These are phyloP conservation scores for Coniochaeta hoffmannii DNA, from an alignment of 2,329 filamentous ascomycete species.

Conservation along the genomic window DNA sequence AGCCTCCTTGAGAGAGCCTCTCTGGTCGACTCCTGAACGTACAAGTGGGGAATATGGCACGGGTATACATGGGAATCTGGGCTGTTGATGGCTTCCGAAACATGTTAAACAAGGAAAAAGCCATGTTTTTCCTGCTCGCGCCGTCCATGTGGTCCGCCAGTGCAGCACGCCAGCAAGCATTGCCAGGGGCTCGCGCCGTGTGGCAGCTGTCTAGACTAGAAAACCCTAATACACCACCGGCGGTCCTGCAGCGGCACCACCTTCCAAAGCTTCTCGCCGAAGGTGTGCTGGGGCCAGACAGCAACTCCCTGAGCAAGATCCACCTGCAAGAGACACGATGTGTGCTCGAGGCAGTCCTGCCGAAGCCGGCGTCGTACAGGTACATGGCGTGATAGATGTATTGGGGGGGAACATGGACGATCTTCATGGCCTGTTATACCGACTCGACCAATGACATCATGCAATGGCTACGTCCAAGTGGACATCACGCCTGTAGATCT, in stretches of 20 bases:
- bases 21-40: not conserved
- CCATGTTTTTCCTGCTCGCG: not conserved
- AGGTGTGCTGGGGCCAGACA: not conserved
- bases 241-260: not conserved
- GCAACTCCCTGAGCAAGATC: not conserved
- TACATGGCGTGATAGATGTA: not conserved
- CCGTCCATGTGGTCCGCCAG: not conserved
- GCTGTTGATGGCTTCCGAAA: not conserved
- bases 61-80: not conserved
- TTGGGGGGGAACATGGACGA: not conserved
- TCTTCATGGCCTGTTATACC: not conserved
- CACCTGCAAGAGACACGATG: not conserved
- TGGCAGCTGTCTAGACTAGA: no score
- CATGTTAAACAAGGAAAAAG: not conserved
- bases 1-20: not conserved
- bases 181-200: no score
- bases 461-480: not conserved
- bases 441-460: not conserved
- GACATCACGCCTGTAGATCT: not conserved
- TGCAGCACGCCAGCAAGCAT: not conserved
- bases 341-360: not conserved
- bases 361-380: not conserved
- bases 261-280: no score
- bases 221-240: not conserved
- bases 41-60: not conserved